Evolutionary conservation across 257 asterid genomes (phyloP), one percentile per base, ranked within the genome.

Genomic region (Solanum pinnatisectum): DNA sequence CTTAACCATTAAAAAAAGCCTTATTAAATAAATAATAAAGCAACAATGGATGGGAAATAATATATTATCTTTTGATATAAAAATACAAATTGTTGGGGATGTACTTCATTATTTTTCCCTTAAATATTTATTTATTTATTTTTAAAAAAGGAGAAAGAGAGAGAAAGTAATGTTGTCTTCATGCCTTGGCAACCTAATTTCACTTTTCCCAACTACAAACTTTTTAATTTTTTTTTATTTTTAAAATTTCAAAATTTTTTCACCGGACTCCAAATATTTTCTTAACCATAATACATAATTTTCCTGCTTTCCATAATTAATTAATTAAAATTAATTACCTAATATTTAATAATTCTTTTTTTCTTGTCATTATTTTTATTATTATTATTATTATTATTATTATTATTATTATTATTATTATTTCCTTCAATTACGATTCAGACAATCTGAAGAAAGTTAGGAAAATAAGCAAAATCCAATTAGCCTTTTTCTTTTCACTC

Each of bases 131-230:
- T 87, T n/a, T 71, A 88, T n/a, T 86, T 18, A 60, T n/a, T 86
- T 25, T 42, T 0, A 0, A 5, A 91, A 90, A 44, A 13, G 12
- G 9, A 49, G 87, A 86, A 91, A 87, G 89, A 91, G 90, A 30
- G 68, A 89, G 92, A 87, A 87, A 90, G 90, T 89, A 87, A 91
- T 90, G 98, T 90, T 93, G 96, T 94, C 94, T 92, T 92, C 93
- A 89, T 93, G 95, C 94, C 94, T 92, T 93, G 97, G 93, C 85
- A 94, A 94, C 98, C 98, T 94, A 94, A 96, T 94, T 94, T 94
- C 97, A 94, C 98, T 94, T 94, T 96, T 95, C 96, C 99, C 98
- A 95, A 93, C 98, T 87, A 93, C 91, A 92, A 93, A 82, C 88
- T 88, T 49, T 49, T 49, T 15, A 5, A 15, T 5, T 16, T 49